Percentiles rank a stretch among this genome's conserved stretches.
These are phyloP conservation scores for Arthroderma sp. DNA, from an alignment of 2,329 filamentous ascomycete genomes.

Conservation along the genomic window DNA sequence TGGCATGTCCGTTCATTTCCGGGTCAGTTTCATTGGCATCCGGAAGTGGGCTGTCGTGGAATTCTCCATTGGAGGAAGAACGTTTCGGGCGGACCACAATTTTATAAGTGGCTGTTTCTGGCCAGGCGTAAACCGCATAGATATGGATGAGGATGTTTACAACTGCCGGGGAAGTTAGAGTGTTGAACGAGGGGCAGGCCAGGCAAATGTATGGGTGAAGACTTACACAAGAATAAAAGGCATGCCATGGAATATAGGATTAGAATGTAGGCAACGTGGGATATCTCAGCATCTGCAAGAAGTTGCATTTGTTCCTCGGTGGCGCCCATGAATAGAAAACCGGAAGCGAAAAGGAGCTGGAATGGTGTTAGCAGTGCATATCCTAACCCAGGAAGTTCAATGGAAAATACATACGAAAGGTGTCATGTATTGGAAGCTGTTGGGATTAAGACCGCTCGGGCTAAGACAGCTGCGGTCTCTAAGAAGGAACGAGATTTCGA, in stretches of 20 bases:
- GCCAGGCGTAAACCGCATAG: conserved; percentile 55
- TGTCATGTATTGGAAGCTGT: conserved; percentile 59
- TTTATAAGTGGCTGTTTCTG: conserved; percentile 20
- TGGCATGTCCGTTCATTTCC: conserved; percentile 32
- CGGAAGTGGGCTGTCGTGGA: not conserved
- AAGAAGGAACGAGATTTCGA: conserved; percentile 83
- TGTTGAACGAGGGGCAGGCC: conserved; percentile 7
- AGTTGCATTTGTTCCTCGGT: conserved; percentile 92
- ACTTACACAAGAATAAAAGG: conserved; percentile 69
- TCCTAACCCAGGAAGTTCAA: not conserved
- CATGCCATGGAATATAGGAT: conserved; percentile 86
- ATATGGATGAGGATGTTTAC: conserved; percentile 73
- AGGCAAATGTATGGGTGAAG: not conserved
- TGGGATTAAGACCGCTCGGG: conserved; percentile 55
- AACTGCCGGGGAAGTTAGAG: conserved; percentile 32
- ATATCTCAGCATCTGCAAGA: conserved; percentile 59
- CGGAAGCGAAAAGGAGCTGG: conserved; percentile 77
- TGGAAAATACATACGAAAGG: conserved; percentile 48
- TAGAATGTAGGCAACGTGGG: conserved; percentile 82
- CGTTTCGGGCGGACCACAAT: not conserved
- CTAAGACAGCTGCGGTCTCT: conserved; percentile 54
- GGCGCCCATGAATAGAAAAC: conserved; percentile 94
- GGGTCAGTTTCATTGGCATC: not conserved
- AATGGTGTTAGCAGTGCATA: conserved; percentile 2
- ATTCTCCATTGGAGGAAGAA: conserved; percentile 3